Base-by-base conservation (phyloP, 1,284 basidiomycete species). In the Microbotryum saponariae region DNA sequence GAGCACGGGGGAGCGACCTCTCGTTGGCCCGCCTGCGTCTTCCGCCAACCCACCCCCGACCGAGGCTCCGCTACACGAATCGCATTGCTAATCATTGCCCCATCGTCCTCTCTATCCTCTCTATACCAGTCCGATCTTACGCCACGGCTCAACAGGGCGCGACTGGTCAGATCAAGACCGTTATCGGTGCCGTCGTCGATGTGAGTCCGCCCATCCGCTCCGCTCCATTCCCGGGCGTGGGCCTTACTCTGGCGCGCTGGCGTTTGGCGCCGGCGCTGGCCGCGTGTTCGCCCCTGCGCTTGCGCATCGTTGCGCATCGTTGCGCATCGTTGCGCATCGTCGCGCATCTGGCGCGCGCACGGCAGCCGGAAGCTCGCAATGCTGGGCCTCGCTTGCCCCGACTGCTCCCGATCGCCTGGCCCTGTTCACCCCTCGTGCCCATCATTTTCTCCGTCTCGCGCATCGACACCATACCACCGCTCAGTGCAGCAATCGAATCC, bases 141-240 rank as follows among this genome's bases (percentile, higher is more conserved):
- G 92, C 92, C 67, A 92, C 92, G 65, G 89, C 93, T 77, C 82
- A 89, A 66, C 85, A 83, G 79, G 77, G 72, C 70, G 74, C 82
- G 64, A 78, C 82, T 73, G 91, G 91, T 72, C 79, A 83, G 58
- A 88, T 94, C 76, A 94, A 94, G 83, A 71, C 74, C 60, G 76
- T 78, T 69, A 77, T 78, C 59, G 76, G 77, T 72, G 93, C 94
- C 80, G 94, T 98, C 80, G 94, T 98, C 77, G 94, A 98, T 79
- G 71, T 72, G 53, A 55, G 71, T 66, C 33, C 27, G n/a, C 45
- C 20, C 23, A 42, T 50, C 42, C 45, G 48, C 33, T 31, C 42
- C 49, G 25, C 52, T 21, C 23, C 31, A 14, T 27, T 48, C 47
- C 16, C 21, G 25, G 21, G 21, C 18, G 23, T 21, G n/a, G 21